These are phyloP conservation scores for Fusarium napiforme DNA, from an alignment of 2,329 filamentous ascomycete genomes.

Conservation along the genomic window DNA sequence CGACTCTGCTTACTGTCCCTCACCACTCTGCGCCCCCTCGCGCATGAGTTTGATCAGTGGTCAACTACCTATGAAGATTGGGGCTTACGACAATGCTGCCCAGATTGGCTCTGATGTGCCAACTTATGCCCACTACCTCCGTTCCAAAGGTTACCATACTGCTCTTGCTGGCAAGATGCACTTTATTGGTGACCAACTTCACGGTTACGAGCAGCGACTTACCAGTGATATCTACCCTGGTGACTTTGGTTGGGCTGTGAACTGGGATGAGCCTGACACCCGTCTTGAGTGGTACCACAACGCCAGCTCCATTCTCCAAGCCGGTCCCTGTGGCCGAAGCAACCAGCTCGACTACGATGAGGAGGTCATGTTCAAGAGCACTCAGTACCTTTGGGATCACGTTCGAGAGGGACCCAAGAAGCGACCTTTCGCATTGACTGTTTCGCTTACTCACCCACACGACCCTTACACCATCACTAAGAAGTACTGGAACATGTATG, in stretches of 20 bases:
- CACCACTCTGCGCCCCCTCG: constrained; percentile 90
- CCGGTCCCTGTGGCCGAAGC: constrained; percentile 86
- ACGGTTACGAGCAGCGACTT: constrained; percentile 90
- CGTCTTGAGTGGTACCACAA: constrained; percentile 97
- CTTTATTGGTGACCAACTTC: constrained; percentile 93
- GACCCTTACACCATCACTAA: constrained; percentile 95
- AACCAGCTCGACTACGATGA: constrained; percentile 97
- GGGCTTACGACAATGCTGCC: constrained; percentile 90
- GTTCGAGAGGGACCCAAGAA: constrained; percentile 79
- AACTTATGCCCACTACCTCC: constrained; percentile 92
- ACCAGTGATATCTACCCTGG: constrained; percentile 97
- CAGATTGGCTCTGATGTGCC: constrained; percentile 86
- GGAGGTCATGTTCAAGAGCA: constrained; percentile 92
- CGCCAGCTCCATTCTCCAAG: constrained; percentile 91
- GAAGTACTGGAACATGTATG: constrained; percentile 93
- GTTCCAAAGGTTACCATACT: constrained; percentile 87
- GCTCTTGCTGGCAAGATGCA: constrained; percentile 97
- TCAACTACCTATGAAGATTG: constrained; percentile 90
- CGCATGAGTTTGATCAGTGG: constrained; percentile 96
- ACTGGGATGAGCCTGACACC: constrained; percentile 91
- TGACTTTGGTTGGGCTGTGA: constrained; percentile 93
- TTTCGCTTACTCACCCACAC: constrained; percentile 93
- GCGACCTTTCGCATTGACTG: constrained; percentile 87
- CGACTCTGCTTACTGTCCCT: constrained; percentile 93
- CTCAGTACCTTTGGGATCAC: constrained; percentile 90